A percentile compares a stretch with the other conserved stretches of the same genome.
These are phyloP conservation scores for Leccinum ponderosum DNA, from an alignment of 1,284 basidiomycete genomes.

Conservation along the genomic window DNA sequence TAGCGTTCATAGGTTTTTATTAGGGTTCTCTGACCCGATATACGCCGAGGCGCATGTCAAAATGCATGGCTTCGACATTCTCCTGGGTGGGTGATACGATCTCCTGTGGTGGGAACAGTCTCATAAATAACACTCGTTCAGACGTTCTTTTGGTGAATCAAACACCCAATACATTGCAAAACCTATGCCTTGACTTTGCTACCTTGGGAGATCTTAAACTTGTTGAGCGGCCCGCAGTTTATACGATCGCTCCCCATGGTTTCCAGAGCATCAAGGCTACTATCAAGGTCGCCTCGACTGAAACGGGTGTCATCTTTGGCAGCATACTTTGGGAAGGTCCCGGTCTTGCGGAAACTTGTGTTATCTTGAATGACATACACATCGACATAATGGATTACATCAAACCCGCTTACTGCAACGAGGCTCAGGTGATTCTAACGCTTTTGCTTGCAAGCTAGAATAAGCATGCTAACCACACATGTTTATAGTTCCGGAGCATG, in stretches of 20 bases:
- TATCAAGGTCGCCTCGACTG: conserved; percentile 96
- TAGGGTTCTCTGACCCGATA: conserved; percentile 97
- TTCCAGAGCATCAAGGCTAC: conserved; percentile 99
- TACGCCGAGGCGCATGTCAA: conserved; percentile 99
- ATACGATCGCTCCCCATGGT: conserved; percentile 93
- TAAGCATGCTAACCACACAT: conserved; percentile 3
- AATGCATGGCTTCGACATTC: conserved; percentile 97
- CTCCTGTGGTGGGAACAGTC: not conserved
- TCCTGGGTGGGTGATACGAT: conserved; percentile 58
- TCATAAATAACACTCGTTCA: conserved; percentile 22
- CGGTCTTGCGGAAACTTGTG: conserved; percentile 83
- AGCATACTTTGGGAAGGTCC: conserved; percentile 98
- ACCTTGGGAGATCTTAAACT: conserved; percentile 97
- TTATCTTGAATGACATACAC: conserved; percentile 96
- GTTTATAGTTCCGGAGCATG: conserved; percentile 81
- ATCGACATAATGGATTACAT: conserved; percentile 99
- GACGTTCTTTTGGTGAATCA: conserved; percentile 99
- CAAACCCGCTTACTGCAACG: conserved; percentile 94
- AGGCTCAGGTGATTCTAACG: conserved; percentile 72
- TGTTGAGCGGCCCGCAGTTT: conserved; percentile 90
- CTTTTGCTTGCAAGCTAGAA: not conserved
- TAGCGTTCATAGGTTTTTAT: conserved; percentile 4
- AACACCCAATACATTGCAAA: conserved; percentile 92
- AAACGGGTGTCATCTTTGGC: conserved; percentile 98
- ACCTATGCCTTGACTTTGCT: conserved; percentile 96